Evolutionary conservation across 805 yeast genomes (phyloP), one percentile per base, ranked within the genome.

Genomic region (Nakazawaea anatomiae): DNA sequence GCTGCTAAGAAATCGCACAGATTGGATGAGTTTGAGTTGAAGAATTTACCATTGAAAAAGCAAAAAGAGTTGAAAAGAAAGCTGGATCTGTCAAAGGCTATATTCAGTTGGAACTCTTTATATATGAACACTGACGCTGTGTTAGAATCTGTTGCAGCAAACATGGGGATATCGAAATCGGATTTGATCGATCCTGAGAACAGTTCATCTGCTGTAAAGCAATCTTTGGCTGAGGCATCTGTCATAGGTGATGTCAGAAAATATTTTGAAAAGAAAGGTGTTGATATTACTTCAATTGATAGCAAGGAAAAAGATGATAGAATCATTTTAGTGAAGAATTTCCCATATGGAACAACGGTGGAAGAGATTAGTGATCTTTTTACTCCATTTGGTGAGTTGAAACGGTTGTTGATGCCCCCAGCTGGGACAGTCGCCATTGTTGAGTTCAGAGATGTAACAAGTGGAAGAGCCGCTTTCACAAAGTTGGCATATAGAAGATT

Each of bases 151-250:
- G 94, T 90, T 42, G 97, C 98, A 1, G 65, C 79, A 6, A 85
- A 86, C 59, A 68, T 94, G 68, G 98, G 98, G 6, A 73, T 94
- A 46, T 65, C 82, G 30, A 94, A 92, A 66, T 75, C 94, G 6
- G 89, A 89, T 52, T 75, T 94, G 61, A 79, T 94, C 54, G 95
- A 94, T 65, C 92, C 97, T 1, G 87, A 89, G 58, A 88, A 83
- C 56, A 77, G 96, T 6, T 83, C 76, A 53, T 86, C 96, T 48
- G 97, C 96, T 1, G 98, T 94, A 11, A 89, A 91, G 64, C 98
- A 91, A 68, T 98, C 99, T 0, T 76, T 94, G 55, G 98, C 99
- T 0, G 99, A 94, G 70, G 95, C 97, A 2, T 94, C 90, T 62
- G 96, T 91, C 14, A 84, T 94, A 60, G 94, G 91, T 43, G 94